Evolutionary conservation across 2,329 filamentous ascomycete genomes (phyloP), one percentile per base, ranked within the genome.

Genomic region (Waltergamsia citrina): DNA sequence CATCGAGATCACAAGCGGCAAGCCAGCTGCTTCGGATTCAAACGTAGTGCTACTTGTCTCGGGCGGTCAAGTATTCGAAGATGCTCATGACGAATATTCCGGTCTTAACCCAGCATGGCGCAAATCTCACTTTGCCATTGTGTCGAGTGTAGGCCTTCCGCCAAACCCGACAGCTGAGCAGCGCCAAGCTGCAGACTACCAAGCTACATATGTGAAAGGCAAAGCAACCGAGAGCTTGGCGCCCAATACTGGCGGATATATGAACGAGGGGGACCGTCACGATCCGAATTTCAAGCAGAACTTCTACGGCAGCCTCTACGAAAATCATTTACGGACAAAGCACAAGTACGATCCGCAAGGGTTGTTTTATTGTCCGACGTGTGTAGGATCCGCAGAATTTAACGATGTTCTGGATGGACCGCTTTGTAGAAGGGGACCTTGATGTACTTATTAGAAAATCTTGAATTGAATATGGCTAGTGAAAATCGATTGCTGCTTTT

Each of bases 211-310:
- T 22, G 41, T 49, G 31, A 52, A 52, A 38, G 50, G 46, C 19
- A 47, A 38, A 14, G 50, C 50, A 7, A 41, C 55, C 6, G 52
- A 56, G 36, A 45, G 43, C 4, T 40, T 65, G 12, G 54, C 59
- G 3, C 61, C 60, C 2, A 42, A 53, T 27, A 58, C 54, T 6
- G 63, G 62, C 4, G 51, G 50, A 4, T 65, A 66, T 42, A 52
- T 62, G 44, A 65, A 65, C 34, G 63, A 66, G 42, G 60, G 50
- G 10, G 52, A 62, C 40, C 35, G 47, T 1, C 41, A 54, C 15
- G 54, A 62, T 34, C 49, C 53, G 3, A 38, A 56, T 19, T 56
- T 45, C 21, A 42, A 45, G 6, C 3, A 47, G 22, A 42, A 49
- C 3, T 62, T 62, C 35, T 62, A 56, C 42, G 57, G 59, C 3